Conservation (phyloP, 2,329 filamentous ascomycete genomes). For the Cercospora brassicicola region DNA sequence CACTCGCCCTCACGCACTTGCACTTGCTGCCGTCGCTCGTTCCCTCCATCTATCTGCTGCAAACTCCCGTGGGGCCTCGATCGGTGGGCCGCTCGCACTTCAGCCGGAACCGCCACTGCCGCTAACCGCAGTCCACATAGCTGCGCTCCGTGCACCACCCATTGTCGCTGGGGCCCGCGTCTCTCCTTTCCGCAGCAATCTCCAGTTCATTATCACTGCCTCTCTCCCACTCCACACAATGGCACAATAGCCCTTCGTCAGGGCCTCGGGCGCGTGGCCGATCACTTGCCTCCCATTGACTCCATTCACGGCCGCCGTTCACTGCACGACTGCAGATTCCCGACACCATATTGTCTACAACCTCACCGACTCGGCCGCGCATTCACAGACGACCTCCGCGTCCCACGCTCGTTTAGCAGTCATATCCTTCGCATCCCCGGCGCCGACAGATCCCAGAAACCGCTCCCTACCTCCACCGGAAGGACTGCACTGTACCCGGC, state of each 20-base stretch:
- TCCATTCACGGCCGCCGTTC: neutral
- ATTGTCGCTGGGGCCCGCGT: slow-evolving; percentile 5
- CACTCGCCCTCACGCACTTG: neutral
- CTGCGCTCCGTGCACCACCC: neutral
- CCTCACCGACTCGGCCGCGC: neutral
- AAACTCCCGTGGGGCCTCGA: neutral
- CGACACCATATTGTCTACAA: neutral
- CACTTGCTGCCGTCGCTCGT: neutral
- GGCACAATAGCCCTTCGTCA: slow-evolving; percentile 1
- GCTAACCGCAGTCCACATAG: neutral
- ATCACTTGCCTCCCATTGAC: neutral
- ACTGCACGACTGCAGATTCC: neutral
- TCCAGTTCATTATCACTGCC: slow-evolving; percentile 1
- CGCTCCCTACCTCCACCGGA: neutral
- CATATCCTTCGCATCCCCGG: neutral
- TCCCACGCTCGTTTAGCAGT: slow-evolving; percentile 3
- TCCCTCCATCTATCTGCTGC: neutral
- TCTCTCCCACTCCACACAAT: neutral
- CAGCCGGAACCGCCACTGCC: neutral
- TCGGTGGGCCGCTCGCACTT: neutral
- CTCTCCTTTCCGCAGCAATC: slow-evolving; percentile 5
- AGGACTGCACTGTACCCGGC: neutral
- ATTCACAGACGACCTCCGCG: neutral
- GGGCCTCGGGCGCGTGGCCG: neutral
- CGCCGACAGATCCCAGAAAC: neutral